phyloP scores from a whole-genome alignment of 257 asterid genomes.

The Nyctanthes arbortristis region DNA sequence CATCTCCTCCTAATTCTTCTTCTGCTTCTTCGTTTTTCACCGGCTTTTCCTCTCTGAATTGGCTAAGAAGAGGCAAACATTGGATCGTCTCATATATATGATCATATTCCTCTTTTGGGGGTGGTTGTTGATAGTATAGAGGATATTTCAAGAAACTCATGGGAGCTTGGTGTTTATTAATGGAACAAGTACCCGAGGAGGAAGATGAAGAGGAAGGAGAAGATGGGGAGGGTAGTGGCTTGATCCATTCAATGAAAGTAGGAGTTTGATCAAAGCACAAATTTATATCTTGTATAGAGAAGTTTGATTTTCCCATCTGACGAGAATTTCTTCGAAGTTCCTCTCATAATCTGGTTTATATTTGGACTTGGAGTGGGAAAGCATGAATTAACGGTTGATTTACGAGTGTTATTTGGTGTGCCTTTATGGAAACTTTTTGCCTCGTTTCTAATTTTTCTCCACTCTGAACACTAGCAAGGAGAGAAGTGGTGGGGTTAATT shows the following conservation, averaged over 20 bases:
- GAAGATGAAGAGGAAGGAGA: conserved; percentile 24
- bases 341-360: conserved; percentile 36
- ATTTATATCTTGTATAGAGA: conserved; percentile 46
- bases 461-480: conserved; percentile 13
- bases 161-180: conserved; percentile 30
- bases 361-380: conserved; percentile 69
- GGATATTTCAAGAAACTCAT: conserved; percentile 58
- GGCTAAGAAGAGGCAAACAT: conserved; percentile 79
- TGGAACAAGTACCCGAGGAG: conserved; percentile 24
- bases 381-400: conserved; percentile 42
- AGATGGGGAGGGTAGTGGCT: conserved; percentile 38
- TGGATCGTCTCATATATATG: conserved; percentile 40
- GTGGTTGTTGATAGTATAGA: conserved; percentile 37
- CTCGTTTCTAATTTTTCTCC: conserved; percentile 13
- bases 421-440: conserved; percentile 50
- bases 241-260: conserved; percentile 63
- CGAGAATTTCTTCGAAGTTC: conserved; percentile 19
- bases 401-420: conserved; percentile 59
- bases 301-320: conserved; percentile 39
- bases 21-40: conserved; percentile 39
- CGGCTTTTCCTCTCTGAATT: conserved; percentile 41
- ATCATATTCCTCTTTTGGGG: conserved; percentile 9
- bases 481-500: conserved; percentile 62
- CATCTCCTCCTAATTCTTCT: neutral
- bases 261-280: conserved; percentile 45